Evolutionary conservation across 768 basidiomycete genomes (phyloP).

Genomic region (Crassisporium funariophilum): DNA sequence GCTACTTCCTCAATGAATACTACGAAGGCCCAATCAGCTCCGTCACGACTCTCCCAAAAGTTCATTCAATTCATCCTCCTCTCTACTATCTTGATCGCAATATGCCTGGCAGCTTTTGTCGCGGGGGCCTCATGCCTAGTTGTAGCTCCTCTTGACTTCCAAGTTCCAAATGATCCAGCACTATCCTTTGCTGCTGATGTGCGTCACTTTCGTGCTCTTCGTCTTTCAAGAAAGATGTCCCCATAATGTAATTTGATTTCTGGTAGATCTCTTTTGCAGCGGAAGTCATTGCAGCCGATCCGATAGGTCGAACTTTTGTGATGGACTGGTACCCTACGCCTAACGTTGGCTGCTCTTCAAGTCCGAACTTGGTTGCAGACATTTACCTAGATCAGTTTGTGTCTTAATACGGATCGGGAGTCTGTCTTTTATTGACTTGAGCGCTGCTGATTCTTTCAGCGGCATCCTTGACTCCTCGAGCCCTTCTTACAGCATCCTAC

Average conservation of each 20-base stretch:
- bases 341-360: neutral
- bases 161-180: neutral
- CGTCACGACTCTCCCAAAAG: too few relatives aligned
- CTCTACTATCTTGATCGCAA: neutral
- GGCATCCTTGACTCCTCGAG: neutral
- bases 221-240: too few relatives aligned
- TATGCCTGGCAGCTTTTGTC: neutral
- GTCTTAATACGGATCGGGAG: too few relatives aligned
- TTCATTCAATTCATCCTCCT: neutral
- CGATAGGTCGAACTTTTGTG: neutral
- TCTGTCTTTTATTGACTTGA: neutral
- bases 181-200: neutral
- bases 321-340: conserved; percentile 7
- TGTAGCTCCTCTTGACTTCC: neutral
- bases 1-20: too few relatives aligned
- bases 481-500: neutral
- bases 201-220: neutral
- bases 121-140: neutral
- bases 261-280: conserved; percentile 2
- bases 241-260: too few relatives aligned
- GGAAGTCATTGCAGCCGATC: conserved; percentile 2
- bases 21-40: too few relatives aligned
- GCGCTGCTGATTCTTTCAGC: neutral
- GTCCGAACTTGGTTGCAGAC: neutral
- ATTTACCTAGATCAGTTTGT: conserved; percentile 1